phyloP scores from a whole-genome alignment of 2,329 filamentous ascomycete species.

The Eurotiales sp. region DNA sequence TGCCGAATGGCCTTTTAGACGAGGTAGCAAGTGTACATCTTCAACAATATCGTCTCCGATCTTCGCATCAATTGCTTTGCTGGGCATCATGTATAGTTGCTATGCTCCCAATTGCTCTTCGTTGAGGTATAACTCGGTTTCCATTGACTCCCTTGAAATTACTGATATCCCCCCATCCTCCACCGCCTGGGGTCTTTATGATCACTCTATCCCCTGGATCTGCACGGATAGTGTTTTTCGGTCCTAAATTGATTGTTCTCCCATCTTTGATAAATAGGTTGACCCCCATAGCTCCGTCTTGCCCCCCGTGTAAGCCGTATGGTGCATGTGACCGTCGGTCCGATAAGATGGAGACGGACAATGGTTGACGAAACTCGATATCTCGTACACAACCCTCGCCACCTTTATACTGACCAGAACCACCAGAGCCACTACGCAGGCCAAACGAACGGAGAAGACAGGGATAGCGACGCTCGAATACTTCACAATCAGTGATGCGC shows the following conservation, averaged over 20 bases:
- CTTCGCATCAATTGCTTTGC: not conserved
- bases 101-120: not conserved
- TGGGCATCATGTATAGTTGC: not conserved
- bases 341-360: not conserved
- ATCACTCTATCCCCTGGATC: not conserved
- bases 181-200: slow-evolving; percentile 7
- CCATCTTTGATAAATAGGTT: not conserved
- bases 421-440: slow-evolving; percentile 23
- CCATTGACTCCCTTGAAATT: not conserved
- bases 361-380: slow-evolving; percentile 1
- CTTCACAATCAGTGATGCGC: slow-evolving; percentile 35
- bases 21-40: too few relatives aligned
- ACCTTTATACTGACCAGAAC: slow-evolving; percentile 13
- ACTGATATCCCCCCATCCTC: too few relatives aligned
- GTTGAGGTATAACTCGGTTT: not conserved
- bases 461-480: slow-evolving; percentile 35
- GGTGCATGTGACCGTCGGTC: slow-evolving; percentile 7
- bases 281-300: not conserved
- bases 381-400: slow-evolving; percentile 3
- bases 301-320: slow-evolving; percentile 1
- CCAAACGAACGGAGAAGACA: slow-evolving; percentile 29
- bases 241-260: slow-evolving; percentile 5
- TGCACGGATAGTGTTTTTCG: not conserved
- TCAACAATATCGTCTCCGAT: too few relatives aligned
- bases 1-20: too few relatives aligned